Base-by-base conservation (phyloP, 495 filamentous ascomycete genomes). In the Lentithecium fluviatile region DNA sequence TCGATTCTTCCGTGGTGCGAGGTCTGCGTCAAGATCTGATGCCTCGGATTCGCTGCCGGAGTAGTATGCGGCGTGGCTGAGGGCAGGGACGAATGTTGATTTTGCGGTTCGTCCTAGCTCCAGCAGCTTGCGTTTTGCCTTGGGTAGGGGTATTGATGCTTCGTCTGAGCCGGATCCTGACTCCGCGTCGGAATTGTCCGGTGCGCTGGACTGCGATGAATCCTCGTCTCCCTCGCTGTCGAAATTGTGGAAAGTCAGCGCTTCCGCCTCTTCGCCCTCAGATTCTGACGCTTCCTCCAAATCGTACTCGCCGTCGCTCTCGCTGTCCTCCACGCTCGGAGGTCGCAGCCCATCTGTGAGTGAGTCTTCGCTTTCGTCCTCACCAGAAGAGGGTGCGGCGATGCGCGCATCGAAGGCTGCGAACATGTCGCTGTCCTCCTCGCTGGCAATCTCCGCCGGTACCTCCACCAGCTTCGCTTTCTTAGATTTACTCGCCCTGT, bases 1-100 rank as follows among this genome's bases (percentile, higher is more conserved):
- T 25, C 94, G 80, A 73, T 98, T 97, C 74, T 93, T 96, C 23
- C 69, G 69, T 0, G 78, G 78, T 5, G 69, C 76, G 12, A 72
- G 68, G 26, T 72, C 65, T 26, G 57, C 63, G 21, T 79, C 77
- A 13, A 82, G 67, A 40, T 75, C 68, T n/a, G 71, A 64, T 1
- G 75, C 68, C 51, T 86, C 85, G 1, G 82, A 80, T 63, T 92
- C 91, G 2, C 89, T 92, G 64, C 91, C 94, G 17, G 93, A 97
- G 74, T 88, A 87, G 76, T 98, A 98, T 45, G 91, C 92, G 17
- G 87, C 88, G 81, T 93, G 88, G 58, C 77, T 82, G 2, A 98
- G 80, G 6, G 89, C 87, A 1, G 94, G 95, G 2, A 98, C 80
- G 79, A 97, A 96, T 1, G 84, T 87, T 7, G 85, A 86, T 43